Conservation (phyloP, 1,284 basidiomycete genomes). For the Cerioporus squamosus region DNA sequence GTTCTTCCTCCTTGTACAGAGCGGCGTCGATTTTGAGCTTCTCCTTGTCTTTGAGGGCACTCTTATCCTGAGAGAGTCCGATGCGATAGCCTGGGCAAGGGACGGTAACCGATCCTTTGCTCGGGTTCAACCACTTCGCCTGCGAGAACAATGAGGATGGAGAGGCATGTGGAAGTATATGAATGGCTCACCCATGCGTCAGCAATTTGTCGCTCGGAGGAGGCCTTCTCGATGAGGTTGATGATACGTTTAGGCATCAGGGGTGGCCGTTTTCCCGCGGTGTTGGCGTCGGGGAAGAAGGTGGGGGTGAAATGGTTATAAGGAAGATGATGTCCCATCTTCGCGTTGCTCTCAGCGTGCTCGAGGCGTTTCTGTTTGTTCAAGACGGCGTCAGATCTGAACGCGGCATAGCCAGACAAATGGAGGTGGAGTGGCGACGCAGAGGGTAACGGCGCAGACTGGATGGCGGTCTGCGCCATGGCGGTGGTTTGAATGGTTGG, state of each 20-base stretch:
- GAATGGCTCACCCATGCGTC: neutral
- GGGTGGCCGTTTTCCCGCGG: too few species aligned
- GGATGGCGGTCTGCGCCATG: too few species aligned
- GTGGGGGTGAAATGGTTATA: too few species aligned
- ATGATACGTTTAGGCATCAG: too few species aligned
- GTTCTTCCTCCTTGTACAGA: neutral
- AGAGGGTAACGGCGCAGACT: too few species aligned
- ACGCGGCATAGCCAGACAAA: too few species aligned
- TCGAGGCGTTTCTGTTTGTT: too few species aligned
- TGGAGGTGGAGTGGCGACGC: too few species aligned
- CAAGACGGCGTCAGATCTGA: too few species aligned
- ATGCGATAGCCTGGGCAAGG: slow-evolving; percentile 2
- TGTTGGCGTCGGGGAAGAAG: too few species aligned
- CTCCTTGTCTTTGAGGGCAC: neutral
- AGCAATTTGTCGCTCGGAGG: neutral
- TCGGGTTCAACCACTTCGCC: neutral
- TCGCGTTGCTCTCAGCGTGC: neutral
- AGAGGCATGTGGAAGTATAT: neutral
- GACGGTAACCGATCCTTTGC: neutral
- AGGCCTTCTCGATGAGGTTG: neutral
- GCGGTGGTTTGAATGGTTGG: too few species aligned
- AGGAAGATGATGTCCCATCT: neutral
- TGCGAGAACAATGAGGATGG: neutral
- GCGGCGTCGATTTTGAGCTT: slow-evolving; percentile 5
- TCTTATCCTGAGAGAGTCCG: neutral